A percentile compares a stretch with the other conserved stretches of the same genome.
These are phyloP conservation scores for Deinandra increscens DNA, from an alignment of 129 eudicot species.

Conservation along the genomic window DNA sequence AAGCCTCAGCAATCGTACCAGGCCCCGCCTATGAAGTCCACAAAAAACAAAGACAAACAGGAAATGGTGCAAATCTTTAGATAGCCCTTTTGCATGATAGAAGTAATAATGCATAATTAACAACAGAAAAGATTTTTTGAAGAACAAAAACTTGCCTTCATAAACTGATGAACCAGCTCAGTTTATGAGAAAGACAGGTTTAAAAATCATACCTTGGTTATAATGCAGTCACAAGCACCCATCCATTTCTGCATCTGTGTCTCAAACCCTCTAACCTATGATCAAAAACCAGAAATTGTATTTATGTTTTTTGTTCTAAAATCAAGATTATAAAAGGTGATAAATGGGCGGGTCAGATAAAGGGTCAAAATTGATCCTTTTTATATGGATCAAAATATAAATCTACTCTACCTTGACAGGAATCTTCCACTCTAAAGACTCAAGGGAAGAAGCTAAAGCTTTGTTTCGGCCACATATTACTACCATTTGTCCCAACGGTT, in stretches of 20 bases:
- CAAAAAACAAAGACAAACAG: background rate
- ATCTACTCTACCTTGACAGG: constrained; percentile 64
- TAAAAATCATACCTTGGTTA: constrained; percentile 61
- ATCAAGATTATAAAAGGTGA: background rate
- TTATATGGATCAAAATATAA: background rate
- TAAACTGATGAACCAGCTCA: background rate
- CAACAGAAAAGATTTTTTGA: background rate
- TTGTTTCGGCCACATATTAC: constrained; percentile 84
- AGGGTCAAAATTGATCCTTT: background rate
- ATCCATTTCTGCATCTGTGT: constrained; percentile 93
- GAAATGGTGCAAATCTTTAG: background rate
- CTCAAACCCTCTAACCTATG: constrained; percentile 77
- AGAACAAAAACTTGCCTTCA: constrained; percentile 3
- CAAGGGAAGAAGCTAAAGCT: constrained; percentile 53
- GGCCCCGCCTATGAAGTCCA: constrained; percentile 73
- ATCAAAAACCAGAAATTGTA: constrained; percentile 2
- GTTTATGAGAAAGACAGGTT: background rate
- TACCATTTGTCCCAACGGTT: constrained; percentile 65
- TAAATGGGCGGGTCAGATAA: background rate
- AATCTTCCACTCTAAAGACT: constrained; percentile 68
- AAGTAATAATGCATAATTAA: background rate
- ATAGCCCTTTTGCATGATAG: background rate
- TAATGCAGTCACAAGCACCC: constrained; percentile 96
- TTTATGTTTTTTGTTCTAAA: background rate
- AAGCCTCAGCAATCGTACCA: constrained; percentile 89